Conservation (phyloP, 169 alveolate genomes). For the Neospora caninum region DNA sequence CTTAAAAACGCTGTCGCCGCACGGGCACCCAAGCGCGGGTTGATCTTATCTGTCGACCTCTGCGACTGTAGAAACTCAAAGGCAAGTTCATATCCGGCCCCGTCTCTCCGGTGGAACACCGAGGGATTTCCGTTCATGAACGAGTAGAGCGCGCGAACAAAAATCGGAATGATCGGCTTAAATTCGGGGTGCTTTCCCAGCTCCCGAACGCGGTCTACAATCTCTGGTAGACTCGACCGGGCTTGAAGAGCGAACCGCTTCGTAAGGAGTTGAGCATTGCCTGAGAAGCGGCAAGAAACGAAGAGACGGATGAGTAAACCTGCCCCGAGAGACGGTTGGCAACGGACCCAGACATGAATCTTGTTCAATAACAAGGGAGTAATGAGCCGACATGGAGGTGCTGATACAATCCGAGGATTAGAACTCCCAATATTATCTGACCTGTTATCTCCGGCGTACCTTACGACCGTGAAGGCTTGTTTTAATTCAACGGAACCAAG, state of each 20-base stretch:
- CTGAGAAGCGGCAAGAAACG: not conserved
- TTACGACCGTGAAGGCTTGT: no score
- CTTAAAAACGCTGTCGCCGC: constrained; percentile 13
- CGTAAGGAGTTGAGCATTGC: not conserved
- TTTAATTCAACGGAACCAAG: no score
- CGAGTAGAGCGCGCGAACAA: not conserved
- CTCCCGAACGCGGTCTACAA: constrained; percentile 44
- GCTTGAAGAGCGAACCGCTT: constrained; percentile 68
- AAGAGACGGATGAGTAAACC: no score
- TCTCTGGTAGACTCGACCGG: constrained; percentile 50
- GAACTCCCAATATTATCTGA: no score
- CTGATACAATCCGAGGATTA: no score
- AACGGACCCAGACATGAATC: no score
- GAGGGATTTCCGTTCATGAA: not conserved
- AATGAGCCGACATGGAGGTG: no score
- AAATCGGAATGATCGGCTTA: constrained; percentile 32
- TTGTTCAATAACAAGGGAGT: no score
- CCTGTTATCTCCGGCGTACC: no score
- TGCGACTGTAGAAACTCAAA: not conserved
- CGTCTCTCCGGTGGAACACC: constrained; percentile 46
- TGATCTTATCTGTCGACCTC: not conserved
- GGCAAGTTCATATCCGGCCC: constrained; percentile 61
- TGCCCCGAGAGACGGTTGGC: no score
- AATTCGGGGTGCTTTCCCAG: constrained; percentile 62
- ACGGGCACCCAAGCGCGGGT: not conserved